Percentiles rank a stretch among this genome's conserved stretches.
Conservation (phyloP, 2,329 filamentous ascomycete species). For the Botrytis fabae region DNA sequence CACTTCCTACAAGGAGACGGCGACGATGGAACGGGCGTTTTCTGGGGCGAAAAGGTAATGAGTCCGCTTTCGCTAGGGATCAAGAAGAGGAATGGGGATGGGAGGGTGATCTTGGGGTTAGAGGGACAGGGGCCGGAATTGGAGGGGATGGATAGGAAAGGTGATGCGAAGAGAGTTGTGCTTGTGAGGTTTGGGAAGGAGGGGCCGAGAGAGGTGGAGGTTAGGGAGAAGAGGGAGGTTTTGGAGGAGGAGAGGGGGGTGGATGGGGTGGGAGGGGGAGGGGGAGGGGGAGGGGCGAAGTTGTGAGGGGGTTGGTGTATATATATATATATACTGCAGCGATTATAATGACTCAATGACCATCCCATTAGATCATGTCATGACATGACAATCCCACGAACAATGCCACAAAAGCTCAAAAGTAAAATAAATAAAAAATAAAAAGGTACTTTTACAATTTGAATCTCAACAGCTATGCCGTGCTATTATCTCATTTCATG, state of each 20-base stretch:
- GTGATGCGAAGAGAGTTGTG: conserved; percentile 61
- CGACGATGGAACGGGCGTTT: conserved; percentile 44
- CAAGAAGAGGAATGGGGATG: conserved; percentile 48
- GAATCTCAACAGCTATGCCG: not conserved
- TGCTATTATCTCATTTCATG: not conserved
- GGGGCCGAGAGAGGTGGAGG: conserved; percentile 54
- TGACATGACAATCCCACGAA: not conserved
- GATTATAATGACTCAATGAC: not conserved
- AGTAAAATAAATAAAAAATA: too few relatives aligned
- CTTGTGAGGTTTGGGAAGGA: conserved; percentile 54
- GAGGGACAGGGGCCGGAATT: conserved; percentile 60
- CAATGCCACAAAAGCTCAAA: not conserved
- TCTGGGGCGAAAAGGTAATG: conserved; percentile 63
- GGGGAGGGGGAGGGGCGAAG: conserved; percentile 47
- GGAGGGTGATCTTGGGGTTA: conserved; percentile 55
- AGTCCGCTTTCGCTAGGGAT: conserved; percentile 52
- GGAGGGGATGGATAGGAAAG: conserved; percentile 48
- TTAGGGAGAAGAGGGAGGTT: conserved; percentile 52
- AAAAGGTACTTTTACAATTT: too few relatives aligned
- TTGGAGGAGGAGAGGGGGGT: conserved; percentile 47
- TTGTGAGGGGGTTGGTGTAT: conserved; percentile 44
- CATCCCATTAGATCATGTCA: not conserved
- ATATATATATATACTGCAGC: too few relatives aligned
- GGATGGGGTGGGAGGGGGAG: conserved; percentile 43
- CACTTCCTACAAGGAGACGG: conserved; percentile 52